Percentiles rank a stretch among this genome's conserved stretches.
These are phyloP conservation scores for Ustilago curta DNA, from an alignment of 1,284 basidiomycete species.

Conservation along the genomic window DNA sequence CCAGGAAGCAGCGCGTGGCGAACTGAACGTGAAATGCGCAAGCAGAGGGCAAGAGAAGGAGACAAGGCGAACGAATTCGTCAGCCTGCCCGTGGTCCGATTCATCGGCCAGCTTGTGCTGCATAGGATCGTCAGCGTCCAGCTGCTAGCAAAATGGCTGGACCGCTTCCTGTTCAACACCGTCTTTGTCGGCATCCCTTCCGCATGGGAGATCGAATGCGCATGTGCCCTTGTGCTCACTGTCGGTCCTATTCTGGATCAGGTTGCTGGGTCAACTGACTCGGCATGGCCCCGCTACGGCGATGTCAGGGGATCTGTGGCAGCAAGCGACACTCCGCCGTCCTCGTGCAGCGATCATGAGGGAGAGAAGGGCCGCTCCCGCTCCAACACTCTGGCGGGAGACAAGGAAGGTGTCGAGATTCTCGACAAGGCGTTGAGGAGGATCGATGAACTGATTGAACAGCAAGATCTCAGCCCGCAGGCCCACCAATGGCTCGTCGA, in stretches of 20 bases:
- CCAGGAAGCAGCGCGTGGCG: conserved; percentile 9
- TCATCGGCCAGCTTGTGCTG: conserved; percentile 45
- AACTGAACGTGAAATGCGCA: conserved; percentile 3
- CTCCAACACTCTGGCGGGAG: background rate
- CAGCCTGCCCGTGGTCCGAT: conserved; percentile 25
- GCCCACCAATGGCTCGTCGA: conserved; percentile 40
- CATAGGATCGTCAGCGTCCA: conserved; percentile 14
- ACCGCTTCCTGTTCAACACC: conserved; percentile 57
- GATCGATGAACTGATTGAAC: conserved; percentile 17
- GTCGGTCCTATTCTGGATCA: conserved; percentile 46
- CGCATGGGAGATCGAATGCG: conserved; percentile 57
- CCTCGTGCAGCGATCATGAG: background rate
- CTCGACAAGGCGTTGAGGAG: conserved; percentile 27
- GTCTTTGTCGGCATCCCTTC: conserved; percentile 57
- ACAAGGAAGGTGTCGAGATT: background rate
- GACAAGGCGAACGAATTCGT: conserved; percentile 25
- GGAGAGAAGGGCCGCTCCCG: background rate
- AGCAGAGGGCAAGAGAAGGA: conserved; percentile 22
- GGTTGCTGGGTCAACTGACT: too few species aligned
- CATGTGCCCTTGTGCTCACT: conserved; percentile 56
- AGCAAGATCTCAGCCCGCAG: conserved; percentile 18
- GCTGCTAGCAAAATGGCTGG: conserved; percentile 41
- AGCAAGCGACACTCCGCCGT: background rate
- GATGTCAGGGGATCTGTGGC: background rate
- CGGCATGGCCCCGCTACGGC: too few species aligned